Base-by-base conservation (phyloP, 495 filamentous ascomycete species). In the Hypoxylon rickii region DNA sequence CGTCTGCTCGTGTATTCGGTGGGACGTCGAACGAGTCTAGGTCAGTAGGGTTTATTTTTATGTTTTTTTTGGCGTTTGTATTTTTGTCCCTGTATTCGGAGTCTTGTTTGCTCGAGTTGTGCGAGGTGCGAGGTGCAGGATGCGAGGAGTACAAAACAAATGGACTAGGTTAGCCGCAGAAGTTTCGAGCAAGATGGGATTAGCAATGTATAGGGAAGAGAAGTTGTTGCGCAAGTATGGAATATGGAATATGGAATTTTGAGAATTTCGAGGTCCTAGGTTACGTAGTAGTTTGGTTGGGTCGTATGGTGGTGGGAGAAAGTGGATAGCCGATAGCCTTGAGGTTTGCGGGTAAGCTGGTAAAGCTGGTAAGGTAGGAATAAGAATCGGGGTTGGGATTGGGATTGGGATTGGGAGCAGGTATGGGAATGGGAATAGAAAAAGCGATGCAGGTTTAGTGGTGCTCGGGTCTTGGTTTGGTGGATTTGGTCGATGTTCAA, bases 31-130 rank as follows among this genome's bases (percentile, higher is more conserved):
- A n/a, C n/a, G n/a, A n/a, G n/a, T n/a, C n/a, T n/a, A n/a, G n/a
- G n/a, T n/a, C n/a, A n/a, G n/a, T n/a, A n/a, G n/a, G n/a, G n/a
- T n/a, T n/a, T n/a, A n/a, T n/a, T n/a, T n/a, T n/a, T n/a, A n/a
- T n/a, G n/a, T n/a, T 29, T 29, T 29, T 29, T 29, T 29, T 10
- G 24, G 4, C 24, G 1, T 26, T 38, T 26, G 15, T 47, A 34
- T 47, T 51, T 44, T 57, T 44, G 26, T 42, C 20, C 19, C 19
- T 20, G 19, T 29, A 29, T 29, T 29, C 24, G 32, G 43, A 59
- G 55, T n/a, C 55, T 50, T 31, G 46, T 61, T 55, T 61, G 45
- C 51, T 55, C 45, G 32, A 19, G 26, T 57, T 45, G 44, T 29
- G 44, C 44, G 46, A 39, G 37, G 7, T 43, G 40, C 18, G n/a